A percentile compares a stretch with the other conserved stretches of the same genome.
These are phyloP conservation scores for Auricularia heimuer DNA, from an alignment of 768 basidiomycete species.

Conservation along the genomic window DNA sequence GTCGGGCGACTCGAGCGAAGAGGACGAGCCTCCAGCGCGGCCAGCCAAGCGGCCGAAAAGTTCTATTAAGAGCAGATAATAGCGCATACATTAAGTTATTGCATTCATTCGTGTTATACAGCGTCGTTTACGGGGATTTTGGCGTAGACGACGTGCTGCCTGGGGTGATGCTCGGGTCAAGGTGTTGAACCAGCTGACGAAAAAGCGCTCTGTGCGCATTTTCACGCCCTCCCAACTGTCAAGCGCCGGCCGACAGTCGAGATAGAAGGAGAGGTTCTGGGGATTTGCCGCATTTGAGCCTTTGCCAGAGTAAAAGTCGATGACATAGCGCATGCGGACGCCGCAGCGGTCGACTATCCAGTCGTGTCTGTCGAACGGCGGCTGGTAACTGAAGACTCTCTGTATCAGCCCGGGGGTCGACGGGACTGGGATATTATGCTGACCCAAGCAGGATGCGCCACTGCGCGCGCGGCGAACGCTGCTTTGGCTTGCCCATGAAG, in stretches of 20 bases:
- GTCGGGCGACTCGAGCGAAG: slow-evolving; percentile 14
- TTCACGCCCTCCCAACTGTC: slow-evolving; percentile 91
- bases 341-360: slow-evolving; percentile 96
- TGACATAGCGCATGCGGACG: slow-evolving; percentile 80
- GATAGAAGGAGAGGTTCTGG: slow-evolving; percentile 71
- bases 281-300: slow-evolving; percentile 26
- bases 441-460: slow-evolving; percentile 82
- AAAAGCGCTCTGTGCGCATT: slow-evolving; percentile 62
- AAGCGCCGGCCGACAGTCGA: slow-evolving; percentile 89
- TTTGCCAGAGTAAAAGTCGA: slow-evolving; percentile 94
- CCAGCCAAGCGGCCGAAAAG: slow-evolving; percentile 23
- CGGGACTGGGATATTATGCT: slow-evolving; percentile 15
- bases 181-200: slow-evolving; percentile 25
- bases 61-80: neutral
- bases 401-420: too few relatives aligned
- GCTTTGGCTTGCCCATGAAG: slow-evolving; percentile 82
- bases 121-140: too few relatives aligned
- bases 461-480: slow-evolving; percentile 72
- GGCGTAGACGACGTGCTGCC: too few relatives aligned
- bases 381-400: slow-evolving; percentile 54
- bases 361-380: slow-evolving; percentile 95
- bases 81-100: neutral
- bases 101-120: neutral
- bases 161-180: too few relatives aligned
- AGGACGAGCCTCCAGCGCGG: slow-evolving; percentile 21